These are phyloP conservation scores for Aspergillus fijiensis DNA, from an alignment of 2,329 filamentous ascomycete species.

Conservation along the genomic window DNA sequence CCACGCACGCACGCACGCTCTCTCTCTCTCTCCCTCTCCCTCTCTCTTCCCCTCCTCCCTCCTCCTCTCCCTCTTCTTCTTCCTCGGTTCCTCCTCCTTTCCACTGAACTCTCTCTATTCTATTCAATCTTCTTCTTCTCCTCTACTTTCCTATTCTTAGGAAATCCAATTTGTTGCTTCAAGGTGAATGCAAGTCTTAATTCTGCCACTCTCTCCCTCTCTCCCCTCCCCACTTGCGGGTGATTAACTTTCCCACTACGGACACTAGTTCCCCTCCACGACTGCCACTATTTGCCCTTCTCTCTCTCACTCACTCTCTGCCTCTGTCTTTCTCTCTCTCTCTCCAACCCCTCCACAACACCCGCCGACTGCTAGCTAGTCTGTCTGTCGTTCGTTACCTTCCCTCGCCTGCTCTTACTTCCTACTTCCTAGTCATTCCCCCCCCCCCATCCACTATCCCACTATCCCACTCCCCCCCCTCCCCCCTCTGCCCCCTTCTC, in stretches of 20 bases:
- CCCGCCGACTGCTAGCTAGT: too few relatives aligned
- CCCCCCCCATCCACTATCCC: too few relatives aligned
- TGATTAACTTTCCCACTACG: conserved; percentile 22
- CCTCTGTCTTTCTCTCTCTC: conserved; percentile 15
- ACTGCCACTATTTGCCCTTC: conserved; percentile 6
- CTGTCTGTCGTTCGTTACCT: not conserved
- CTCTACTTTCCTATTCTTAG: not conserved
- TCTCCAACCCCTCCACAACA: conserved; percentile 19
- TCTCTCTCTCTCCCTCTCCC: not conserved
- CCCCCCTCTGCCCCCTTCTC: not conserved
- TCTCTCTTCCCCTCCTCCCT: not conserved
- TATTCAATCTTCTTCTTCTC: not conserved
- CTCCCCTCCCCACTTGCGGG: conserved; percentile 13
- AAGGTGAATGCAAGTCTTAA: not conserved
- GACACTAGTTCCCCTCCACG: conserved; percentile 9
- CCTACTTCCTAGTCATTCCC: not conserved
- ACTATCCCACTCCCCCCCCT: not conserved
- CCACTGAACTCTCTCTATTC: conserved; percentile 1
- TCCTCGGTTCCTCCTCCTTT: not conserved
- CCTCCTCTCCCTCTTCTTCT: not conserved
- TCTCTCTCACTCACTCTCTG: conserved; percentile 2
- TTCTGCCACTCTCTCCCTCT: not conserved
- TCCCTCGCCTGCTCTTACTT: not conserved
- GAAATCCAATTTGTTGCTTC: conserved; percentile 1
- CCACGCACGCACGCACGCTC: not conserved